Conservation (phyloP, 179 eudicot species). For the Drosera spatulata region DNA sequence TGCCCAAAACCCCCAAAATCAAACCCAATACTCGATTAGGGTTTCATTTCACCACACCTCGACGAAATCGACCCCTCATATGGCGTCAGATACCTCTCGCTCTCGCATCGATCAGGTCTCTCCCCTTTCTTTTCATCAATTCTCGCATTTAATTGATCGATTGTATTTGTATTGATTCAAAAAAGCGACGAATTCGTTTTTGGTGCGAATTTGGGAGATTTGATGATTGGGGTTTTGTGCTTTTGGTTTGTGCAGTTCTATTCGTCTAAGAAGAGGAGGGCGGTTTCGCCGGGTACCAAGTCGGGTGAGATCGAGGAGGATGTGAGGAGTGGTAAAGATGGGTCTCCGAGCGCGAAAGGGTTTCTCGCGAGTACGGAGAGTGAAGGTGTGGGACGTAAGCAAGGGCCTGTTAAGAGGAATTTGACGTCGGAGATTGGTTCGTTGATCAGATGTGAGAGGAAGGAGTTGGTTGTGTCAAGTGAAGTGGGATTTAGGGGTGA, state of each 20-base stretch:
- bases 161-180: background rate
- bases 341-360: slow-evolving; percentile 78
- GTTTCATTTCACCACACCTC: too few species aligned
- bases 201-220: background rate
- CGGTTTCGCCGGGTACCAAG: slow-evolving; percentile 36
- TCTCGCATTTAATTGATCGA: background rate
- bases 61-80: background rate
- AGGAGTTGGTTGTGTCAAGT: slow-evolving; percentile 13
- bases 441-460: slow-evolving; percentile 21
- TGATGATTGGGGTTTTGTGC: background rate
- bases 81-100: slow-evolving; percentile 36
- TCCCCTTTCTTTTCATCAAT: background rate
- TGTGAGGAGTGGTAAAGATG: slow-evolving; percentile 23
- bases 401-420: slow-evolving; percentile 41
- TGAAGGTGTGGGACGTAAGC: slow-evolving; percentile 21
- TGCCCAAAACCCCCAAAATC: too few species aligned
- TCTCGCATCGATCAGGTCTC: slow-evolving; percentile 43
- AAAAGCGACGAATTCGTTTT: background rate
- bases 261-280: slow-evolving; percentile 65
- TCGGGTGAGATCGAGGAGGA: slow-evolving; percentile 22
- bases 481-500: slow-evolving; percentile 6
- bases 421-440: slow-evolving; percentile 39
- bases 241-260: slow-evolving; percentile 39
- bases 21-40: too few species aligned
- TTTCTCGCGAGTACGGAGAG: slow-evolving; percentile 52